phyloP scores from a whole-genome alignment of 2,329 filamentous ascomycete species.

The Pseudogymnoascus sp. region DNA sequence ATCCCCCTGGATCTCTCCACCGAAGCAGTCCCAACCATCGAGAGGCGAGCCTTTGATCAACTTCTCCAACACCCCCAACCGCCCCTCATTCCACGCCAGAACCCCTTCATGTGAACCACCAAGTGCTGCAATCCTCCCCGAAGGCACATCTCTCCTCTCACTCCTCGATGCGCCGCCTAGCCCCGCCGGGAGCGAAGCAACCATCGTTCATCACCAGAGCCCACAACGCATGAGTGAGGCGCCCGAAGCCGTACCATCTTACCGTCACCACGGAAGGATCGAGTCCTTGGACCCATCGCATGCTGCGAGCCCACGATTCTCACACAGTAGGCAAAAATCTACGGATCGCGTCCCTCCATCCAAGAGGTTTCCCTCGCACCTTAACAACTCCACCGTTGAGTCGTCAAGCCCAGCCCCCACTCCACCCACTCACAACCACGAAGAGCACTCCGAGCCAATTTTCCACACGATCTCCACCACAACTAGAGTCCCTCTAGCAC shows the following conservation, averaged over 20 bases:
- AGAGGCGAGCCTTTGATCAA: background rate
- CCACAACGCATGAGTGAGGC: background rate
- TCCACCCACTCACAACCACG: background rate
- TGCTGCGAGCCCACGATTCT: background rate
- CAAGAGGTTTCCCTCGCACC: background rate
- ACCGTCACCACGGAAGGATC: background rate
- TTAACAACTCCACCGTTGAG: background rate
- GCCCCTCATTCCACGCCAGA: conserved; percentile 38
- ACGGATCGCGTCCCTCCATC: background rate
- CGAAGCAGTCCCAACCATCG: conserved; percentile 15
- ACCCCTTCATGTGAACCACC: conserved; percentile 58
- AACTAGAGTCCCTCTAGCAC: conserved; percentile 27
- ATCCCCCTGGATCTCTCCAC: conserved; percentile 23
- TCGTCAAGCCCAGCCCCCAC: conserved; percentile 23
- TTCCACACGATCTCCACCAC: conserved; percentile 30
- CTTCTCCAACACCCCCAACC: background rate
- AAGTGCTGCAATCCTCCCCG: conserved; percentile 46
- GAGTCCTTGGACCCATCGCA: background rate
- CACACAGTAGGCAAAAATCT: background rate
- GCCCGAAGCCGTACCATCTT: background rate
- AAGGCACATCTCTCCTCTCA: conserved; percentile 52
- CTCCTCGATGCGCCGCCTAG: conserved; percentile 49
- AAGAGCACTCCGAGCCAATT: conserved; percentile 15
- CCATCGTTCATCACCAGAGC: background rate
- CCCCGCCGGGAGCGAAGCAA: conserved; percentile 11